A percentile compares a stretch with the other conserved stretches of the same genome.
phyloP scores from a whole-genome alignment of 2,329 filamentous ascomycete genomes.

The Colletotrichum sp. region DNA sequence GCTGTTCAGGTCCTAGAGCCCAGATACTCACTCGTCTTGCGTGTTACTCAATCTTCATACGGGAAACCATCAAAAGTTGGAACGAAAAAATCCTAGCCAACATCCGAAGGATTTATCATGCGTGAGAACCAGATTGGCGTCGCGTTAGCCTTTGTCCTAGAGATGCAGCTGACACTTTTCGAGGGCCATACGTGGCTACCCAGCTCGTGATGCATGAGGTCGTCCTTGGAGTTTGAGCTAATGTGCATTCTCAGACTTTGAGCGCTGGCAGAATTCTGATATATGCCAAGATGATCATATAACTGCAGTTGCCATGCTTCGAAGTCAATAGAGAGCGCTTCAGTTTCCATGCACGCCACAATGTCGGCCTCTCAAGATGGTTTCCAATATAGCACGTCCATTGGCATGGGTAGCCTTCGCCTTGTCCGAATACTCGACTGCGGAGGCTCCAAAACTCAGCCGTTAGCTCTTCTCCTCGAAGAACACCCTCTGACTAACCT shows the following conservation, averaged over 20 bases:
- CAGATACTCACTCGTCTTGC: neutral
- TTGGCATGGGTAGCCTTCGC: neutral
- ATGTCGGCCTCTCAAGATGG: neutral
- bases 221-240: neutral
- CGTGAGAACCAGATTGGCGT: slow-evolving; percentile 12
- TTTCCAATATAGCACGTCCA: neutral
- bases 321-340: neutral
- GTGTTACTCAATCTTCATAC: neutral
- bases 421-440: neutral
- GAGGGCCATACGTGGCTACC: neutral
- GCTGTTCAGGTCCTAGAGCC: neutral
- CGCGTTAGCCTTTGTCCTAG: neutral
- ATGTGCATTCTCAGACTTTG: neutral
- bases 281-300: neutral
- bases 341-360: neutral
- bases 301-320: neutral
- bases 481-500: neutral
- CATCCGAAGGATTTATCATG: neutral
- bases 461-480: neutral
- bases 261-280: neutral
- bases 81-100: neutral
- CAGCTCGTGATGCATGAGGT: neutral
- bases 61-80: neutral
- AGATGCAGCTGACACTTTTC: slow-evolving; percentile 2
- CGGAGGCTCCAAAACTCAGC: neutral